Evolutionary conservation across 2,329 filamentous ascomycete genomes (phyloP).

Genomic region (Fusarium sp.): DNA sequence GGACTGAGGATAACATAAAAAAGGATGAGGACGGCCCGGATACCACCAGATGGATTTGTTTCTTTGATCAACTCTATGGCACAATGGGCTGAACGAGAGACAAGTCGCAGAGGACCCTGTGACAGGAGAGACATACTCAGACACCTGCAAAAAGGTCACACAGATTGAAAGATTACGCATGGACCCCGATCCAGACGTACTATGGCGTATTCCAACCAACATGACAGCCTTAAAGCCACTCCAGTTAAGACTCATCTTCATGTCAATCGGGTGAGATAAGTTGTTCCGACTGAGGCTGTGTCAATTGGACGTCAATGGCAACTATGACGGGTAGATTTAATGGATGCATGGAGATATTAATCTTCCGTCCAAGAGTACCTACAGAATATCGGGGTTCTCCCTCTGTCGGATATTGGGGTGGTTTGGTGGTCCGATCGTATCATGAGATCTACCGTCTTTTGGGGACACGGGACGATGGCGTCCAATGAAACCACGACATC

Average conservation of each 20-base stretch:
- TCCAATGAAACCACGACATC: slow-evolving; percentile 17
- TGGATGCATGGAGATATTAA: background rate
- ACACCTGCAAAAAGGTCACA: background rate
- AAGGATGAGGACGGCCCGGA: slow-evolving; percentile 5
- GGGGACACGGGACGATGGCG: background rate
- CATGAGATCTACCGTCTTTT: slow-evolving; percentile 27
- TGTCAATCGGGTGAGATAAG: background rate
- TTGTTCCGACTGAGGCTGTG: slow-evolving; percentile 3
- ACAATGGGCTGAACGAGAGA: background rate
- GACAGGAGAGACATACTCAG: slow-evolving; percentile 7
- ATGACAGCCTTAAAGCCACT: slow-evolving; percentile 17
- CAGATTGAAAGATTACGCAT: slow-evolving; percentile 9
- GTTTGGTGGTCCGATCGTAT: slow-evolving; percentile 30
- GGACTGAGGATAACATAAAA: slow-evolving; percentile 28
- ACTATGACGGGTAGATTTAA: slow-evolving; percentile 4
- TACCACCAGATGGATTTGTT: background rate
- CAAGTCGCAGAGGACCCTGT: background rate
- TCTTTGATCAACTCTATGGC: background rate
- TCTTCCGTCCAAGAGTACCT: background rate
- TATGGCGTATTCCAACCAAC: slow-evolving; percentile 4
- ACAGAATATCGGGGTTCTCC: background rate
- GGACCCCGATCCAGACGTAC: background rate
- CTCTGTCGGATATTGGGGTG: slow-evolving; percentile 19
- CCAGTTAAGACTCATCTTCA: slow-evolving; percentile 2
- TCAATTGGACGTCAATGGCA: slow-evolving; percentile 1